Evolutionary conservation across 768 basidiomycete species (phyloP), one percentile per base, ranked within the genome.

Genomic region (Thelephora ganbajun): DNA sequence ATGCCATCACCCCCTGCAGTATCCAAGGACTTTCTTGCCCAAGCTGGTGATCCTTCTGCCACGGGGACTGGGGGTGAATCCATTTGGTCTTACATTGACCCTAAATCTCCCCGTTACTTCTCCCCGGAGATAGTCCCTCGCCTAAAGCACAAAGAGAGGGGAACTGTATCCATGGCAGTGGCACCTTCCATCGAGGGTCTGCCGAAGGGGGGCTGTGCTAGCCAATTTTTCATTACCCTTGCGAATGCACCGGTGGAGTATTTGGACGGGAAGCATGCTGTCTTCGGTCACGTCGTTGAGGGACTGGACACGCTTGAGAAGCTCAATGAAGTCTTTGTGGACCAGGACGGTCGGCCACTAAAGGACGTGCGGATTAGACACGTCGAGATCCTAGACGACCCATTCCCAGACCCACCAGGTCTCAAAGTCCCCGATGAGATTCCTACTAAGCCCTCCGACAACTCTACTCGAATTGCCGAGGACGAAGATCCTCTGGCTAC

Each of bases 101-200:
- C 80, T 6, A 54, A 49, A 35, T 60, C 70, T 6, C 67, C 79
- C n/a, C 80, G 92, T 22, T 93, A 96, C 64, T 93, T 93, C 58
- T 61, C 75, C n/a, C 92, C 92, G 0, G 86, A 90, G 59, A 71
- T 92, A 47, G 64, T 76, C 1, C 80, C 87, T 1, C 76, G 72
- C 49, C 71, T 97, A 50, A 97, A 97, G 63, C 96, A 99, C 60
- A 71, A 70, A 0, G 65, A 69, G 7, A 80, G 76, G 54, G 96
- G 96, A 16, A 97, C 91, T 0, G 85, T 99, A 13, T 97, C 92
- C 0, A 98, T 98, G 96, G 96, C 96, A 6, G 79, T 97, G 9
- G 87, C 94, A 2, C 91, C 91, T n/a, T 69, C 78, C 1, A 54
- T 83, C 11, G 80, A 77, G 45, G 77, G 73, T 2, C 68, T 76